Conservation (phyloP, 2,329 filamentous ascomycete genomes). For the Helicocarpus griseus region DNA sequence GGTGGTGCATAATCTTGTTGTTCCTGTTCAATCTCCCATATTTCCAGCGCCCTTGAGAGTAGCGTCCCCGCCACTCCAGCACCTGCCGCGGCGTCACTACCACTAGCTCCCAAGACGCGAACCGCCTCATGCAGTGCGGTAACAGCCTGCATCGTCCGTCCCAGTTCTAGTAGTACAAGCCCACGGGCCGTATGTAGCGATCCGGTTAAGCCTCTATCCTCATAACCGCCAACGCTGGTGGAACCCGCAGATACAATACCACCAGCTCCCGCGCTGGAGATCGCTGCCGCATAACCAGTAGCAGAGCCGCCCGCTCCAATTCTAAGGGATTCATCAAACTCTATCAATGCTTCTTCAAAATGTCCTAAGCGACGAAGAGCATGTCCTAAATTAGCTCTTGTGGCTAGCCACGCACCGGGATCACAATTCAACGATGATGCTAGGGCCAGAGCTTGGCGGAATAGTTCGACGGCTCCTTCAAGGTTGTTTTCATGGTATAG, state of each 20-base stretch:
- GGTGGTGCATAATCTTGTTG: slow-evolving; percentile 5
- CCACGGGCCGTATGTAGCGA: slow-evolving; percentile 50
- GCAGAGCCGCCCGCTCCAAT: slow-evolving; percentile 67
- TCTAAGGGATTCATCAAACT: slow-evolving; percentile 81
- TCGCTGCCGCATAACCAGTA: slow-evolving; percentile 62
- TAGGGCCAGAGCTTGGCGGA: slow-evolving; percentile 65
- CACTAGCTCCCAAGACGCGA: slow-evolving; percentile 35
- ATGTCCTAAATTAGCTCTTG: slow-evolving; percentile 81
- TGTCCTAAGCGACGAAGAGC: slow-evolving; percentile 65
- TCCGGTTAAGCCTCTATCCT: slow-evolving; percentile 37
- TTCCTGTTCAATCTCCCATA: slow-evolving; percentile 35
- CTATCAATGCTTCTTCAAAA: slow-evolving; percentile 60
- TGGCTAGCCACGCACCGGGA: slow-evolving; percentile 70
- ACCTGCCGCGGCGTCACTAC: slow-evolving; percentile 38
- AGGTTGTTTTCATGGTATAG: slow-evolving; percentile 82
- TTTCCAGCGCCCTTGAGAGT: slow-evolving; percentile 35
- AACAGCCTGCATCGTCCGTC: slow-evolving; percentile 65
- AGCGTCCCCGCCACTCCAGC: slow-evolving; percentile 38
- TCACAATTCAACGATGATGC: slow-evolving; percentile 75
- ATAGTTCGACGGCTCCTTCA: slow-evolving; percentile 65
- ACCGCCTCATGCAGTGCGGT: slow-evolving; percentile 66
- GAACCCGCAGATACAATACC: slow-evolving; percentile 26
- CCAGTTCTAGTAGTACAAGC: slow-evolving; percentile 70
- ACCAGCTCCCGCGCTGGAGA: slow-evolving; percentile 27
- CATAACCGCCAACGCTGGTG: slow-evolving; percentile 36